Evolutionary conservation across 2,329 filamentous ascomycete species (phyloP), one percentile per base, ranked within the genome.

Genomic region (Fusarium praegraminearum): DNA sequence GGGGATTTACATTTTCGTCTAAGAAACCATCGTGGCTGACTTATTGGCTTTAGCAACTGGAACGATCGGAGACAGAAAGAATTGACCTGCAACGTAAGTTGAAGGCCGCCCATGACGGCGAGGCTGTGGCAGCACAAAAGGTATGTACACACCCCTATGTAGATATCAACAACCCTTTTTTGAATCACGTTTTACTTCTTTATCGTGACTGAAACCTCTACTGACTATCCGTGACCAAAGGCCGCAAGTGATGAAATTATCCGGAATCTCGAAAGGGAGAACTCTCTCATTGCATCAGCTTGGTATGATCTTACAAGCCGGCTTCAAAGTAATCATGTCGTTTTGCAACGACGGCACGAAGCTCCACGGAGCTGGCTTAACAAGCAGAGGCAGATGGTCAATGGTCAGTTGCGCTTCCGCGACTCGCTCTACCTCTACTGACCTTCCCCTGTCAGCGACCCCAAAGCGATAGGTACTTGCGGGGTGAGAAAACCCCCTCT

Each of bases 221-320:
- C 66, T 62, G 44, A 72, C 67, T 51, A 44, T 60, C 44, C 38
- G 43, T 60, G 24, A 38, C 26, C 16, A 47, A 73, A 88, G 84
- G 83, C 84, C 44, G 81, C 84, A 57, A 79, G 79, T 68, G 86
- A 89, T 47, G 81, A 86, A 75, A 81, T 83, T 52, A 86, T 92
- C 75, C 88, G 89, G 70, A 92, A 90, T 72, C 86, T 97, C 62
- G 87, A 91, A 77, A 88, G 91, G 72, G 93, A 97, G 79, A 93
- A 93, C 78, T 86, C 86, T 40, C 85, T 96, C 76, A 93, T 97
- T 74, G 85, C 90, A 28, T 91, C 90, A n/a, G 93, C 93, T 3
- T 97, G 92, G 92, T 94, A 94, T 80, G 92, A 95, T 78, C 86
- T 96, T 74, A 90, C 90, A 28, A 90, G 86, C 76, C 86, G 93